Conservation (phyloP, 225 moss, liverwort and hornwort genomes). For the Pseudisothecium myosuroides region DNA sequence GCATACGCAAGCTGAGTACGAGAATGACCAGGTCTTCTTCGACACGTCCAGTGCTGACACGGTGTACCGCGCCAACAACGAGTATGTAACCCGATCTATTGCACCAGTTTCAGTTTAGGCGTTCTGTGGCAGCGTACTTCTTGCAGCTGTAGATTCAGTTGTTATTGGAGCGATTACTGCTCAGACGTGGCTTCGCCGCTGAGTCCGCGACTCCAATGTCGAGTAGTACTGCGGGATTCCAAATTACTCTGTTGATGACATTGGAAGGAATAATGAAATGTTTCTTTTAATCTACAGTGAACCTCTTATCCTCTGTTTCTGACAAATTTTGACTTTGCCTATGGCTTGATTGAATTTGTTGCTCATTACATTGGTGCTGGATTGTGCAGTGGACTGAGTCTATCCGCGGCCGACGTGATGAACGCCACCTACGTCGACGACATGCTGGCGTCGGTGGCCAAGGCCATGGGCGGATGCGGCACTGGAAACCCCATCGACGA, state of each 20-base stretch:
- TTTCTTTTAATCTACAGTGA: background rate
- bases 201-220: background rate
- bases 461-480: slow-evolving; percentile 28
- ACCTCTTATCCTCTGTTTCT: background rate
- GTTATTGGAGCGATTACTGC: background rate
- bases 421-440: background rate
- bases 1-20: background rate
- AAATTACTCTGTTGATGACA: background rate
- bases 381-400: slow-evolving; percentile 3
- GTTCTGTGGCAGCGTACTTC: background rate
- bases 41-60: slow-evolving; percentile 16
- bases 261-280: background rate
- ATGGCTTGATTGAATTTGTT: background rate
- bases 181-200: background rate
- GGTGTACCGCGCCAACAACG: slow-evolving; percentile 7
- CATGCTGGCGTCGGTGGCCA: background rate
- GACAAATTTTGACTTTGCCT: background rate
- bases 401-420: background rate
- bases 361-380: background rate
- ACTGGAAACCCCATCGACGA: slow-evolving; percentile 41
- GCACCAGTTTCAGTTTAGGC: background rate
- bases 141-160: background rate
- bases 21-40: slow-evolving; percentile 15
- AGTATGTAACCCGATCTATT: background rate
- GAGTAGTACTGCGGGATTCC: background rate